These are phyloP conservation scores for Fusarium oligoseptatum DNA, from an alignment of 2,329 filamentous ascomycete genomes.

Conservation along the genomic window DNA sequence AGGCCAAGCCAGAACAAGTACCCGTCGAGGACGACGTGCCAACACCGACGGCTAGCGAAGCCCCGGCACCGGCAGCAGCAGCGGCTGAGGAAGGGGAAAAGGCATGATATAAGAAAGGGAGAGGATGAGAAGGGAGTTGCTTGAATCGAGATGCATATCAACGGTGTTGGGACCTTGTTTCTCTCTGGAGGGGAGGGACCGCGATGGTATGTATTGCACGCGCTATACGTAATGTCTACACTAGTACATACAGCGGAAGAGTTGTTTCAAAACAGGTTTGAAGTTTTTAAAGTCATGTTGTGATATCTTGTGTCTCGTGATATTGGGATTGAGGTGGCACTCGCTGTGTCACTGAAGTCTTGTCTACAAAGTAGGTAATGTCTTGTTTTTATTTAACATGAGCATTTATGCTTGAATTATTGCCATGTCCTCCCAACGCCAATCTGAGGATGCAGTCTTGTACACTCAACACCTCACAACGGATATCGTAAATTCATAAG, in stretches of 20 bases:
- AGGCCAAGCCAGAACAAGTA: conserved; percentile 9
- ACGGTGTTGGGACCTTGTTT: conserved; percentile 40
- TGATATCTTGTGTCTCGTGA: not conserved
- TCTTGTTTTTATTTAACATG: not conserved
- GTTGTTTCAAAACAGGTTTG: conserved; percentile 27
- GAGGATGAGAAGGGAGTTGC: conserved; percentile 30
- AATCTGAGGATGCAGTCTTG: not conserved
- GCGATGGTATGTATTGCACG: conserved; percentile 45
- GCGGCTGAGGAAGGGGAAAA: conserved; percentile 35
- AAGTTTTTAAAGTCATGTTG: not conserved
- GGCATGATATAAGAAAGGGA: conserved; percentile 38
- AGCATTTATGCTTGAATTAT: not conserved
- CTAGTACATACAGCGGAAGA: conserved; percentile 43
- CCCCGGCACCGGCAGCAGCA: conserved; percentile 2
- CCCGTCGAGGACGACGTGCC: conserved; percentile 35
- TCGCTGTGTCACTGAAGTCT: not conserved
- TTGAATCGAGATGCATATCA: conserved; percentile 40
- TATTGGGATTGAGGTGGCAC: not conserved
- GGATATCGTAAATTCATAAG: conserved; percentile 12
- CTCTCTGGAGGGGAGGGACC: conserved; percentile 14
- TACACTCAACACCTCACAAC: not conserved
- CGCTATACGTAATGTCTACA: conserved; percentile 56
- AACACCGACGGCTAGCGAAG: conserved; percentile 35
- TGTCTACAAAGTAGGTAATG: not conserved
- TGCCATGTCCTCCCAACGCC: not conserved